Conservation (phyloP, 2,329 filamentous ascomycete genomes). For the Arthrobotrys sinensis region DNA sequence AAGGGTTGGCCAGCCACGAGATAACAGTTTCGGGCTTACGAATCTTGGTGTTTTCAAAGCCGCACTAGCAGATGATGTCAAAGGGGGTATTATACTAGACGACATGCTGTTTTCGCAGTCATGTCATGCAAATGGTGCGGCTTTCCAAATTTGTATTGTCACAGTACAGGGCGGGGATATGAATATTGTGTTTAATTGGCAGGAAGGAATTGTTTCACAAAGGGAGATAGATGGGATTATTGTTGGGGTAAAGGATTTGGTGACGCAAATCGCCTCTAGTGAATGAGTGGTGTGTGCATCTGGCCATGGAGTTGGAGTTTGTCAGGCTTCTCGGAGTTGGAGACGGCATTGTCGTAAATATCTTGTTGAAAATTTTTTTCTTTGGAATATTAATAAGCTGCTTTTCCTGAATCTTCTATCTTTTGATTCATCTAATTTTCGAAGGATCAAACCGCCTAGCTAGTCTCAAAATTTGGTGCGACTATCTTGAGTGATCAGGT, state of each 20-base stretch:
- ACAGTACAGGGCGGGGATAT: constrained; percentile 42
- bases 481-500: background rate
- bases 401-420: background rate
- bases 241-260: constrained; percentile 9
- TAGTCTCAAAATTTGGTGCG: constrained; percentile 17
- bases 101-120: constrained; percentile 53
- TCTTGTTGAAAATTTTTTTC: background rate
- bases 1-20: constrained; percentile 35
- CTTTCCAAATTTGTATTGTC: constrained; percentile 48
- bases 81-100: constrained; percentile 15
- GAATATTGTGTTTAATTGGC: constrained; percentile 55
- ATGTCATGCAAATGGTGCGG: constrained; percentile 44
- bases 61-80: background rate
- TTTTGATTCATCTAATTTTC: background rate
- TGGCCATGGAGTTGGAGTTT: background rate
- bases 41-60: constrained; percentile 36
- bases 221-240: constrained; percentile 30
- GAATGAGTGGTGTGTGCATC: constrained; percentile 8
- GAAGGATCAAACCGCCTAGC: constrained; percentile 36
- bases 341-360: background rate
- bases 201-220: constrained; percentile 30
- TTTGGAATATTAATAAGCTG: background rate
- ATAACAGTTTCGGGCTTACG: constrained; percentile 49
- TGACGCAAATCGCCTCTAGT: constrained; percentile 14
- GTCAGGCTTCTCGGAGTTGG: constrained; percentile 20